Conservation (phyloP, 768 basidiomycete genomes). For the Termitomyces sp. region DNA sequence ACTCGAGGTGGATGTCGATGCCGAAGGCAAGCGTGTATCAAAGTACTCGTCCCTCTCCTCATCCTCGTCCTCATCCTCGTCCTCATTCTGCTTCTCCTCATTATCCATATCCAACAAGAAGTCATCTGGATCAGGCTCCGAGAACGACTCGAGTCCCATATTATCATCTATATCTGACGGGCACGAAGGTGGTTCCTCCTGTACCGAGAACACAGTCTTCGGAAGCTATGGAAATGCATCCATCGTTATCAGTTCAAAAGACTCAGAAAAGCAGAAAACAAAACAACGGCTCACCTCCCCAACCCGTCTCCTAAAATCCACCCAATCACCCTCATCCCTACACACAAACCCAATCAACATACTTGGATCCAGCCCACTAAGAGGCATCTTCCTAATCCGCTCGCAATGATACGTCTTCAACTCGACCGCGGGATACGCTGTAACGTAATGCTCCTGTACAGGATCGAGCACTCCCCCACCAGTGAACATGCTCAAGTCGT, state of each 20-base stretch:
- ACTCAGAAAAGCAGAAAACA: background rate
- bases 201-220: conserved; percentile 79
- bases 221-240: conserved; percentile 36
- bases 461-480: conserved; percentile 32
- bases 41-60: conserved; percentile 46
- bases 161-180: conserved; percentile 69
- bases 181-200: conserved; percentile 88
- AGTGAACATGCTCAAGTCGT: conserved; percentile 4
- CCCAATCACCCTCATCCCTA: conserved; percentile 81
- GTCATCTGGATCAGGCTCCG: conserved; percentile 70
- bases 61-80: conserved; percentile 18
- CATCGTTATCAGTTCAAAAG: background rate
- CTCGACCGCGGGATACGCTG: conserved; percentile 70
- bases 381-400: conserved; percentile 91
- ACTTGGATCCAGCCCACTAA: conserved; percentile 89
- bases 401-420: conserved; percentile 95
- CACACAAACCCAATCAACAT: conserved; percentile 95
- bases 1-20: conserved; percentile 40
- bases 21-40: conserved; percentile 46
- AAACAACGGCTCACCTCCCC: conserved; percentile 51
- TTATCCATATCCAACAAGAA: conserved; percentile 28
- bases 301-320: conserved; percentile 72
- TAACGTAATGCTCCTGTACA: conserved; percentile 60
- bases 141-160: conserved; percentile 80
- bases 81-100: conserved; percentile 23